Evolutionary conservation across 2,329 filamentous ascomycete species (phyloP).

Genomic region (Byssoonygena ceratinophila): DNA sequence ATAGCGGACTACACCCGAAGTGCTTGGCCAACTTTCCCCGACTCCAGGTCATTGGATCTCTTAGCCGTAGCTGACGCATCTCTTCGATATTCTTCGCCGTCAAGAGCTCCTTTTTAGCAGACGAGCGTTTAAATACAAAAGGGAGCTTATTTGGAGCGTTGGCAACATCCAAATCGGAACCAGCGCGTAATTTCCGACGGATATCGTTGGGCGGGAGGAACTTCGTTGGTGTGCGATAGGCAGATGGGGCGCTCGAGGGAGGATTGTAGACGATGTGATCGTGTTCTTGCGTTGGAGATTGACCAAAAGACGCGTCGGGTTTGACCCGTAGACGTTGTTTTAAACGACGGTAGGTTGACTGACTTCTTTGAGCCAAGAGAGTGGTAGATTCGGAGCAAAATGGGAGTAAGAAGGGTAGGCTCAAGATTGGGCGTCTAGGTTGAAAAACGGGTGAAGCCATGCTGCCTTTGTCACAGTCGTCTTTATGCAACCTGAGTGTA

Average conservation of each 20-base stretch:
- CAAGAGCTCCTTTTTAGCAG: constrained; percentile 53
- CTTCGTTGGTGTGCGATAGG: constrained; percentile 54
- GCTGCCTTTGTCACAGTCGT: no score
- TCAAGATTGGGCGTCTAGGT: constrained; percentile 12
- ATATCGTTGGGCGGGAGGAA: constrained; percentile 53
- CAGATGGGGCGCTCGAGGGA: constrained; percentile 51
- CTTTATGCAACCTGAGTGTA: no score
- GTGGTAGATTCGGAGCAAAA: constrained; percentile 28
- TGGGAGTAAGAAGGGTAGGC: constrained; percentile 33
- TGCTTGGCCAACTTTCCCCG: constrained; percentile 49
- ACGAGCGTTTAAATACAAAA: constrained; percentile 40
- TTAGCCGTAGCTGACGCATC: constrained; percentile 46
- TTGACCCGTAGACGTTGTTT: constrained; percentile 43
- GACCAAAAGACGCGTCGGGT: constrained; percentile 43
- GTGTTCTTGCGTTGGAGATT: constrained; percentile 28
- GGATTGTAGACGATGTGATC: constrained; percentile 57
- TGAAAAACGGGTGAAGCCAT: constrained; percentile 26
- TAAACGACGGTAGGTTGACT: constrained; percentile 42
- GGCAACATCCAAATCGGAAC: constrained; percentile 20
- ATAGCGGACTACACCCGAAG: constrained; percentile 53
- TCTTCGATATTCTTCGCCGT: constrained; percentile 47
- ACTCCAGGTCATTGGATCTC: constrained; percentile 51
- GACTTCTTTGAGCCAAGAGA: constrained; percentile 32
- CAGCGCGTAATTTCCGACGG: constrained; percentile 40
- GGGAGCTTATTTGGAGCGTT: constrained; percentile 31